These are phyloP conservation scores for Acephala macrosclerotiorum DNA, from an alignment of 2,329 filamentous ascomycete species.

Conservation along the genomic window DNA sequence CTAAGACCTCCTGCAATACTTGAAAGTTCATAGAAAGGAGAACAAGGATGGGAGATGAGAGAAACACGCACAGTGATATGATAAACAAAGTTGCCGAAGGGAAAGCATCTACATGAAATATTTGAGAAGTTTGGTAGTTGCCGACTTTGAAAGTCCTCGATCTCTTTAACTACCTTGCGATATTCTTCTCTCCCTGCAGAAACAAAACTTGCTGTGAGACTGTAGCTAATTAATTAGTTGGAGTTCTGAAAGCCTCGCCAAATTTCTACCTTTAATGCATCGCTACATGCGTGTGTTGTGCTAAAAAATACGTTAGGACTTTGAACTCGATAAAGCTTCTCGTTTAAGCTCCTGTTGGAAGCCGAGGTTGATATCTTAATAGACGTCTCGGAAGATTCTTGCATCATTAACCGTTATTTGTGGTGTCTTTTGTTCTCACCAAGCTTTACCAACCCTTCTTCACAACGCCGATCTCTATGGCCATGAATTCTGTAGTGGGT, in stretches of 20 bases:
- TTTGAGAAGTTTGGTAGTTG: neutral
- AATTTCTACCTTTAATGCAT: neutral
- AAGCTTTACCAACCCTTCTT: neutral
- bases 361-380: neutral
- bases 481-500: neutral
- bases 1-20: neutral
- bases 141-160: neutral
- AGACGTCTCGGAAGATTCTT: neutral
- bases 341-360: neutral
- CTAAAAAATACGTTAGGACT: neutral
- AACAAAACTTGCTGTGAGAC: no score
- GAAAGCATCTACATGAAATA: neutral
- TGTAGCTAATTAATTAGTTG: neutral
- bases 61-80: neutral
- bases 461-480: constrained; percentile 22
- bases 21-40: neutral
- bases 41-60: neutral
- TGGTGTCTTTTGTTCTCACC: neutral
- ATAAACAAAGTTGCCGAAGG: neutral
- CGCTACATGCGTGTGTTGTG: neutral
- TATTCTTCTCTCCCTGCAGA: no score
- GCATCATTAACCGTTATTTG: no score
- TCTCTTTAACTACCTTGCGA: no score
- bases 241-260: neutral
- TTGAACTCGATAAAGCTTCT: neutral